phyloP scores from a whole-genome alignment of 345 rosid species.

The Boechera divaricarpa region DNA sequence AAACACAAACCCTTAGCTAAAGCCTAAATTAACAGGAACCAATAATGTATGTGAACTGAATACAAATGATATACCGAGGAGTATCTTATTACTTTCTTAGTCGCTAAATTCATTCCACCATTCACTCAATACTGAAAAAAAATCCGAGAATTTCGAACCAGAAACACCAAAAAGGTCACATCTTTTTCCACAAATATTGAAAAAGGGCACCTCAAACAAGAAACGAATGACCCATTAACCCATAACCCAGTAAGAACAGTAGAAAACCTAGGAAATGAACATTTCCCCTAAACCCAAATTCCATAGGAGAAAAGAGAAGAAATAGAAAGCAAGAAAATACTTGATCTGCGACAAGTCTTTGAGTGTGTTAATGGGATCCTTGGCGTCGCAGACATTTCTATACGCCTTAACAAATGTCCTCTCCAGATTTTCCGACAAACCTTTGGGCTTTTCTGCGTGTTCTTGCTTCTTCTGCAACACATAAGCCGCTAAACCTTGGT shows the following conservation, averaged over 20 bases:
- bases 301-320: not conserved
- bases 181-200: not conserved
- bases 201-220: not conserved
- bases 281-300: not conserved
- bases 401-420: conserved; percentile 67
- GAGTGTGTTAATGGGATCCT: conserved; percentile 62
- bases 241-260: conserved; percentile 16
- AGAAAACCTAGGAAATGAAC: not conserved
- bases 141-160: not conserved
- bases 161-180: conserved; percentile 1
- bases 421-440: conserved; percentile 70
- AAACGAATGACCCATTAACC: not conserved
- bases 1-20: conserved; percentile 5
- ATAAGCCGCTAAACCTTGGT: conserved; percentile 62
- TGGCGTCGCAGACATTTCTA: conserved; percentile 57
- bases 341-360: conserved; percentile 78
- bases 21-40: not conserved
- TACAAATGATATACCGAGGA: not conserved
- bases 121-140: conserved; percentile 12
- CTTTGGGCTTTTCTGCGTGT: conserved; percentile 67
- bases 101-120: not conserved
- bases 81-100: not conserved
- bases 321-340: conserved; percentile 45
- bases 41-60: not conserved
- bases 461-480: conserved; percentile 74